phyloP scores from a whole-genome alignment of 169 alveolate species.

The Plasmodium malariae region DNA sequence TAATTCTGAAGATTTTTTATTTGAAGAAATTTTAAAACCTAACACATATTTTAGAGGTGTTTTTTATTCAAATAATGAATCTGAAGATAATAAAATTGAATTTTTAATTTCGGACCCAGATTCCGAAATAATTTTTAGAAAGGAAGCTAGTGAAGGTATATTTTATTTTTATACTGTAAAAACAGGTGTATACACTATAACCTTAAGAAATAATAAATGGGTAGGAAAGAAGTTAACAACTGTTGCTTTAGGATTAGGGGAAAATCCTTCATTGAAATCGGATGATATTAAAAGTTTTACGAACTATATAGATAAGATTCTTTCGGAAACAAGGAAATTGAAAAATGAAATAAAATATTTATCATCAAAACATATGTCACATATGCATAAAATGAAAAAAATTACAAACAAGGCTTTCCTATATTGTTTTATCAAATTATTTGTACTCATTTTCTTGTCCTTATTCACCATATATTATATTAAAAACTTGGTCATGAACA shows the following conservation, averaged over 20 bases:
- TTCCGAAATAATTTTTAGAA: slow-evolving; percentile 38
- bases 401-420: slow-evolving; percentile 72
- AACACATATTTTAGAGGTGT: slow-evolving; percentile 70
- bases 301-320: slow-evolving; percentile 52
- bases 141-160: slow-evolving; percentile 71
- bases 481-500: slow-evolving; percentile 70
- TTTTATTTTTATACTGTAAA: slow-evolving; percentile 66
- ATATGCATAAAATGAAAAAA: slow-evolving; percentile 70
- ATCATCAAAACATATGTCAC: slow-evolving; percentile 62
- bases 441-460: slow-evolving; percentile 66
- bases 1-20: slow-evolving; percentile 70
- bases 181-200: slow-evolving; percentile 53
- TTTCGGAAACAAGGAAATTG: slow-evolving; percentile 51
- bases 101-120: slow-evolving; percentile 63
- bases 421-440: slow-evolving; percentile 66
- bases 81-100: slow-evolving; percentile 45
- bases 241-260: slow-evolving; percentile 75
- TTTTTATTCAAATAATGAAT: slow-evolving; percentile 63
- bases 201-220: slow-evolving; percentile 63
- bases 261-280: slow-evolving; percentile 56
- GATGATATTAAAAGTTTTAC: slow-evolving; percentile 70
- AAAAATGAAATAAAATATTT: slow-evolving; percentile 74
- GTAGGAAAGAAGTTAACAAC: slow-evolving; percentile 44
- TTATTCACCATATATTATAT: slow-evolving; percentile 64
- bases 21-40: slow-evolving; percentile 21